Conservation (phyloP, 2,329 filamentous ascomycete species). For the Dothideomycetes sp. region DNA sequence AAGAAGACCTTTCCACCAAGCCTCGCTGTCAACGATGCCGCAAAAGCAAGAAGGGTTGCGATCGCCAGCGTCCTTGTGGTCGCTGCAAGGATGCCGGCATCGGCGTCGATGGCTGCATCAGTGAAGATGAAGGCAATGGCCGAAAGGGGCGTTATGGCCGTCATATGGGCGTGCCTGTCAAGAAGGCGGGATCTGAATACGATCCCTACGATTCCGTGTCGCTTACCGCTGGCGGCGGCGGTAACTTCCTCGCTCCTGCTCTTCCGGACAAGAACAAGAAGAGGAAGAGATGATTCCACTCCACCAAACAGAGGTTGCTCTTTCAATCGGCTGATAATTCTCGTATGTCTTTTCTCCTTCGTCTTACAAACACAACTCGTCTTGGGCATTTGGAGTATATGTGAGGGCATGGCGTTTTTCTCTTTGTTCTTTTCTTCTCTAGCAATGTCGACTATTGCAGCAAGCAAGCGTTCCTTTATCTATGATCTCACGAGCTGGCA, state of each 20-base stretch:
- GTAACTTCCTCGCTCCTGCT: constrained; percentile 27
- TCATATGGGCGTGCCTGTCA: constrained; percentile 59
- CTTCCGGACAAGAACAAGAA: constrained; percentile 56
- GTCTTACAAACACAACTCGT: neutral
- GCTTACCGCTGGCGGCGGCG: constrained; percentile 19
- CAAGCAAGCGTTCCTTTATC: constrained; percentile 9
- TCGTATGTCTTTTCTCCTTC: constrained; percentile 9
- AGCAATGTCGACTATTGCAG: constrained; percentile 4
- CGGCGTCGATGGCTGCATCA: constrained; percentile 85
- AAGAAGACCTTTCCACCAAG: constrained; percentile 89
- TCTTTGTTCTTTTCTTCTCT: neutral
- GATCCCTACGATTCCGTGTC: constrained; percentile 11
- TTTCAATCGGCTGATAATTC: neutral
- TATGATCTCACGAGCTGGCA: constrained; percentile 4
- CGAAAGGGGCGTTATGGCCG: constrained; percentile 84
- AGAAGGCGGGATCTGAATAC: constrained; percentile 37
- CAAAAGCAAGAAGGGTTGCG: constrained; percentile 99
- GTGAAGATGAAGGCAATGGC: constrained; percentile 95
- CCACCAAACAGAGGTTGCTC: neutral
- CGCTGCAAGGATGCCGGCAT: constrained; percentile 95
- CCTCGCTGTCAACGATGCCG: constrained; percentile 95
- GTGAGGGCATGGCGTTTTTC: constrained; percentile 1
- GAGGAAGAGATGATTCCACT: constrained; percentile 52
- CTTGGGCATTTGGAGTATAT: constrained; percentile 10
- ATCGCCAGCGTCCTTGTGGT: constrained; percentile 89